Evolutionary conservation across 305 asterid species (phyloP).

Genomic region (Withania somnifera): DNA sequence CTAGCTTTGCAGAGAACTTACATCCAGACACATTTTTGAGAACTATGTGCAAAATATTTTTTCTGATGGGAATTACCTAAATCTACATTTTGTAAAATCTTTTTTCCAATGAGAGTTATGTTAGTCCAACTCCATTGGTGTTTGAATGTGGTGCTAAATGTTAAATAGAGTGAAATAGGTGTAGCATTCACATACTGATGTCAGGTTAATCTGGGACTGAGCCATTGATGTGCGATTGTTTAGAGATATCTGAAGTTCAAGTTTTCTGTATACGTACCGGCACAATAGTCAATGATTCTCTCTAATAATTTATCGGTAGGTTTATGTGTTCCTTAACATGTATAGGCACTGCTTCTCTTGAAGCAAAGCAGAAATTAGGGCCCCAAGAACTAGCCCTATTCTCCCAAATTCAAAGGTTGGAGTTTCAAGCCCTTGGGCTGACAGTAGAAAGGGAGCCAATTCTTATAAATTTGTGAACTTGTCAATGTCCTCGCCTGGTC

Average conservation of each 20-base stretch:
- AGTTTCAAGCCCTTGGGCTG: conserved; percentile 16
- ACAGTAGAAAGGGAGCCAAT: conserved; percentile 22
- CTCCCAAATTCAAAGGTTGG: conserved; percentile 23
- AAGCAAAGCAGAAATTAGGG: conserved; percentile 72
- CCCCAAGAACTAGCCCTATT: conserved; percentile 46
- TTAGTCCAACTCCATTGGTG: not conserved
- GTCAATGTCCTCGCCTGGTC: conserved; percentile 4
- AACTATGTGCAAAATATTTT: not conserved
- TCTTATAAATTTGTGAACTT: conserved; percentile 4
- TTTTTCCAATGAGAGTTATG: not conserved
- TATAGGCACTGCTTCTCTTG: conserved; percentile 77
- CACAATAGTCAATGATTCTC: not conserved
- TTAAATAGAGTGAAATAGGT: not conserved
- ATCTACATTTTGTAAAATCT: not conserved
- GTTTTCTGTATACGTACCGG: not conserved
- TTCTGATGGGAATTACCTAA: not conserved
- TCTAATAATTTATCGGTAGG: not conserved
- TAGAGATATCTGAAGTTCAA: not conserved
- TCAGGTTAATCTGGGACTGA: not conserved
- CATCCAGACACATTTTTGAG: not conserved
- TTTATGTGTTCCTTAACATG: conserved; percentile 32
- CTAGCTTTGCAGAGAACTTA: not conserved
- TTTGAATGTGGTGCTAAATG: not conserved
- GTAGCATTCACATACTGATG: not conserved
- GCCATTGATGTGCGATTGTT: not conserved